phyloP scores from a whole-genome alignment of 306 rosid genomes.

The Lupinus albus region DNA sequence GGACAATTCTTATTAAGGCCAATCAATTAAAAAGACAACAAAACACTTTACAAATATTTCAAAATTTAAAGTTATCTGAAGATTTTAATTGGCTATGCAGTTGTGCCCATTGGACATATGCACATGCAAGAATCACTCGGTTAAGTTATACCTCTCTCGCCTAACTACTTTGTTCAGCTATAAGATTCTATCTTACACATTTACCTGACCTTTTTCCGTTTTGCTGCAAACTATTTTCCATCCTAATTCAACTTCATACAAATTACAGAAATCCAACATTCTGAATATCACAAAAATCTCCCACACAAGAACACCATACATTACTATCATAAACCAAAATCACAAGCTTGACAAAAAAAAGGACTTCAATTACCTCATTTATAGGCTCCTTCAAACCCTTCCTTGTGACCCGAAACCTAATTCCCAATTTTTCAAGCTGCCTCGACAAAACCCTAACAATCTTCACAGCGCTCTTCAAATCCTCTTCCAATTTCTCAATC shows the following conservation, averaged over 20 bases:
- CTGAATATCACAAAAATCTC: neutral
- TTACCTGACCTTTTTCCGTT: constrained; percentile 8
- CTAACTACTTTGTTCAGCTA: neutral
- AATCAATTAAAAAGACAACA: no score
- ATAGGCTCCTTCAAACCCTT: constrained; percentile 73
- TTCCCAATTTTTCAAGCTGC: constrained; percentile 88
- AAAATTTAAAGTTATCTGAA: no score
- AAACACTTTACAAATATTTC: no score
- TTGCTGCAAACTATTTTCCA: neutral
- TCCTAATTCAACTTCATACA: neutral
- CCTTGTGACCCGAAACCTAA: constrained; percentile 72
- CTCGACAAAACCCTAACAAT: constrained; percentile 70
- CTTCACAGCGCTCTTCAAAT: constrained; percentile 59
- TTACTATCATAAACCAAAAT: neutral
- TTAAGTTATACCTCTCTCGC: neutral
- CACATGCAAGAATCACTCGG: no score
- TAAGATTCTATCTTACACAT: neutral
- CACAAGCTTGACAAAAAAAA: neutral
- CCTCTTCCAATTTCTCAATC: constrained; percentile 82
- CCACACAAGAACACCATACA: constrained; percentile 16
- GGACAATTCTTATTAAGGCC: no score
- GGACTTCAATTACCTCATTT: constrained; percentile 61
- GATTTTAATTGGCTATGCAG: no score
- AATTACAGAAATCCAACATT: neutral
- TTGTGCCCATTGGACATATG: no score